These are phyloP conservation scores for Blastobotrys indianensis DNA, from an alignment of 1,139 yeast genomes.

Conservation along the genomic window DNA sequence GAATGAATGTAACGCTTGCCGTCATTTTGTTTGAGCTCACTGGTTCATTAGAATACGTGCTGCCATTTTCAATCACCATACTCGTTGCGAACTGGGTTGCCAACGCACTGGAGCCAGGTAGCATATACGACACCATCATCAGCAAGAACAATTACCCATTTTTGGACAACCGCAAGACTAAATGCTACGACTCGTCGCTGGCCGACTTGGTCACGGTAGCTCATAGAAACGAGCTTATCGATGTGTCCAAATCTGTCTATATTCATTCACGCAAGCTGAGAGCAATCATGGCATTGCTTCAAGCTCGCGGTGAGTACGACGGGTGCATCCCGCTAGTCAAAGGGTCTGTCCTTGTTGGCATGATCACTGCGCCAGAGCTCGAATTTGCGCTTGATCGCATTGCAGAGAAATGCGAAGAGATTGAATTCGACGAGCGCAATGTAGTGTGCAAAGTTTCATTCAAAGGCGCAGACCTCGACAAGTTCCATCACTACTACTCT, in stretches of 20 bases:
- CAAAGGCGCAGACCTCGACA: slow-evolving; percentile 18
- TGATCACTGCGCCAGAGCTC: slow-evolving; percentile 48
- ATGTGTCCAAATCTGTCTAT: slow-evolving; percentile 38
- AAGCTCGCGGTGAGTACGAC: slow-evolving; percentile 43
- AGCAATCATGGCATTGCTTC: slow-evolving; percentile 36
- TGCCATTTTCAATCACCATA: slow-evolving; percentile 54
- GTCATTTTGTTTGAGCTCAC: slow-evolving; percentile 57
- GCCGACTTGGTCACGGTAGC: slow-evolving; percentile 40
- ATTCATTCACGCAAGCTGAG: slow-evolving; percentile 37
- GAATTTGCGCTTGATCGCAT: slow-evolving; percentile 49
- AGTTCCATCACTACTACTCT: slow-evolving; percentile 20
- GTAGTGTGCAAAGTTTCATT: slow-evolving; percentile 21
- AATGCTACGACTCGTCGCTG: slow-evolving; percentile 38
- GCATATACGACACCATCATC: slow-evolving; percentile 49
- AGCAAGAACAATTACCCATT: slow-evolving; percentile 52
- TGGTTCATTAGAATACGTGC: slow-evolving; percentile 53
- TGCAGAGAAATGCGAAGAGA: slow-evolving; percentile 32
- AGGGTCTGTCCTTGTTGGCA: slow-evolving; percentile 40
- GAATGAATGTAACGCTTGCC: slow-evolving; percentile 60
- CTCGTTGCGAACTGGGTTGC: slow-evolving; percentile 59
- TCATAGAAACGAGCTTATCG: slow-evolving; percentile 30
- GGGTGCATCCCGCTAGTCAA: slow-evolving; percentile 48
- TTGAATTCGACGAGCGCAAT: slow-evolving; percentile 13
- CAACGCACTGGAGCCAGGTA: slow-evolving; percentile 46
- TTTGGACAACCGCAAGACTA: slow-evolving; percentile 38